phyloP scores from a whole-genome alignment of 2,329 filamentous ascomycete species.

The Aspergillus floridensis region DNA sequence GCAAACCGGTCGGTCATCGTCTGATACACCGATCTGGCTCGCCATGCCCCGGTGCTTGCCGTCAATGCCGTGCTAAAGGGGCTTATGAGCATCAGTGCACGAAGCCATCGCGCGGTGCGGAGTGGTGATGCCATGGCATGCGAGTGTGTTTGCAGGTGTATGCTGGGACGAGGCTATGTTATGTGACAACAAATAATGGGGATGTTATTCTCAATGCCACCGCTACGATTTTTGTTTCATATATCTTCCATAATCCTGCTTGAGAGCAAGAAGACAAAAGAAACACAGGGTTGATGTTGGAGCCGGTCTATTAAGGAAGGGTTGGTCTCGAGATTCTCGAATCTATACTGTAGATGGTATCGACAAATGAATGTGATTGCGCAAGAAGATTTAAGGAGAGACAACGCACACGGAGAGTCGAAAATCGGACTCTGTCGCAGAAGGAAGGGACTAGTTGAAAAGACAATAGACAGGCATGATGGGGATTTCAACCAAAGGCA shows the following conservation, averaged over 20 bases:
- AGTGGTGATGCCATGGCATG: background rate
- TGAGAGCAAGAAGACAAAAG: background rate
- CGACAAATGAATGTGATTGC: background rate
- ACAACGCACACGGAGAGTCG: background rate
- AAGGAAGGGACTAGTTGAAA: background rate
- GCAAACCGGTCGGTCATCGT: constrained; percentile 49
- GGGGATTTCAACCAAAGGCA: background rate
- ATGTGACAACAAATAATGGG: no score
- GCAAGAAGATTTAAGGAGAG: background rate
- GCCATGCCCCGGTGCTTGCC: constrained; percentile 36
- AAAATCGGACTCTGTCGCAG: background rate
- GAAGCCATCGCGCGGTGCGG: constrained; percentile 4
- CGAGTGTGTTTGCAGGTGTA: background rate
- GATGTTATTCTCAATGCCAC: no score
- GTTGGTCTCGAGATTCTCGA: background rate
- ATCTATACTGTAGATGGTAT: background rate
- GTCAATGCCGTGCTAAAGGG: constrained; percentile 15
- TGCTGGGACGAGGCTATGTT: background rate
- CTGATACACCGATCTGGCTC: constrained; percentile 46
- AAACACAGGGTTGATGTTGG: background rate
- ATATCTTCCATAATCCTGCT: background rate
- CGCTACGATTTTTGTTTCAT: no score
- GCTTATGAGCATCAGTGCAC: background rate
- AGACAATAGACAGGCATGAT: background rate
- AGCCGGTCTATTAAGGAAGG: background rate